These are phyloP conservation scores for Fistulinella cinereoalba DNA, from an alignment of 1,284 basidiomycete species.

Conservation along the genomic window DNA sequence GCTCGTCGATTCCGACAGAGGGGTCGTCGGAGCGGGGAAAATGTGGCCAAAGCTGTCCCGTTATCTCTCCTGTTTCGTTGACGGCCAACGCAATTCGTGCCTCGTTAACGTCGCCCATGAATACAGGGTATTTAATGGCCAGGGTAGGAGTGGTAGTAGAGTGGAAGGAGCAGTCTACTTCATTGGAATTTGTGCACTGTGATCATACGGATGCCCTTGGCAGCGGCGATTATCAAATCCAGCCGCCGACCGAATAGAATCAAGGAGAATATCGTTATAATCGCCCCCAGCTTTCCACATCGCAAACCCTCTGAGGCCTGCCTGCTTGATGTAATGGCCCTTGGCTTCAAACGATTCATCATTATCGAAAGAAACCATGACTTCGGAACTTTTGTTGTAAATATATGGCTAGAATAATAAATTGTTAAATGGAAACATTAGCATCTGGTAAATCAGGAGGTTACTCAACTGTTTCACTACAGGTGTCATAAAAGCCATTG, in stretches of 20 bases:
- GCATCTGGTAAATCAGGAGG: slow-evolving; percentile 9
- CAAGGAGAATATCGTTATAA: slow-evolving; percentile 46
- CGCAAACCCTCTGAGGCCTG: slow-evolving; percentile 48
- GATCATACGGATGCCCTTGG: no score
- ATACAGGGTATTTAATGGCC: slow-evolving; percentile 19
- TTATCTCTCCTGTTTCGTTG: not conserved
- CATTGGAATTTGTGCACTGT: not conserved
- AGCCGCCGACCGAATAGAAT: slow-evolving; percentile 43
- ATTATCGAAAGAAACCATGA: slow-evolving; percentile 38
- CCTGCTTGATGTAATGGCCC: slow-evolving; percentile 47
- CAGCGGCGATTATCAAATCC: no score
- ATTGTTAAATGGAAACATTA: not conserved
- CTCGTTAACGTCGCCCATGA: slow-evolving; percentile 6
- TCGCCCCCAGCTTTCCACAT: slow-evolving; percentile 61
- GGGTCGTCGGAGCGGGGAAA: slow-evolving; percentile 27
- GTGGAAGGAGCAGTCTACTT: not conserved
- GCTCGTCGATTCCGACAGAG: slow-evolving; percentile 22
- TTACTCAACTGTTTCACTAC: slow-evolving; percentile 46
- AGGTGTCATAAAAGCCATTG: slow-evolving; percentile 40
- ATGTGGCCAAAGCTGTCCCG: slow-evolving; percentile 13
- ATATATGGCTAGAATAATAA: slow-evolving; percentile 40
- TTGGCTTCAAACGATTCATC: slow-evolving; percentile 51
- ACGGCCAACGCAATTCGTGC: not conserved
- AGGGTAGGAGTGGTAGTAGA: slow-evolving; percentile 45
- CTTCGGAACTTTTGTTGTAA: slow-evolving; percentile 37